Conservation (phyloP, 257 asterid species). For the Euphrasia confusa region DNA sequence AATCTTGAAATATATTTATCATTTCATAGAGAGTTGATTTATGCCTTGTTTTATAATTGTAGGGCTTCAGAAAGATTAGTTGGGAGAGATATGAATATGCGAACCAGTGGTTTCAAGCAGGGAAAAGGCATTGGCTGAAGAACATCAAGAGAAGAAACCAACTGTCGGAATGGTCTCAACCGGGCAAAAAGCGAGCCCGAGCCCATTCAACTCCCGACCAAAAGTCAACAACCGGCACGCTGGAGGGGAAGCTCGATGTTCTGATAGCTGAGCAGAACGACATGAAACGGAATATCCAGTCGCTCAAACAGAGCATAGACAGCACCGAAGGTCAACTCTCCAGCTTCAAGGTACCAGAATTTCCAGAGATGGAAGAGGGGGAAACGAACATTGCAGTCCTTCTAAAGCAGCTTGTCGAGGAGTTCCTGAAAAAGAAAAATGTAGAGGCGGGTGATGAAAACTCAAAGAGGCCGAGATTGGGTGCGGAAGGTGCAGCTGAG, state of each 20-base stretch:
- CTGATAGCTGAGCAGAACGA: conserved; percentile 29
- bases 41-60: background rate
- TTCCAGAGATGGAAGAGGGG: conserved; percentile 21
- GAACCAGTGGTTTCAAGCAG: conserved; percentile 44
- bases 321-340: conserved; percentile 26
- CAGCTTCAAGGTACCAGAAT: conserved; percentile 9
- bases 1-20: background rate
- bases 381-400: conserved; percentile 14
- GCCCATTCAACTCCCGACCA: conserved; percentile 11
- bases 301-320: conserved; percentile 23
- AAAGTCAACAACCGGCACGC: background rate
- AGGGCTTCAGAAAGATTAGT: conserved; percentile 28
- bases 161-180: background rate
- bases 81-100: conserved; percentile 34
- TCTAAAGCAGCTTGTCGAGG: conserved; percentile 22
- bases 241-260: conserved; percentile 27
- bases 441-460: no score
- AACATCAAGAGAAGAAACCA: conserved; percentile 38
- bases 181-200: conserved; percentile 5
- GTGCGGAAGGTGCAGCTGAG: no score
- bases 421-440: no score
- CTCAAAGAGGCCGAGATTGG: no score
- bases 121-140: conserved; percentile 35
- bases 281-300: conserved; percentile 32
- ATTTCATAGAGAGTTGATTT: no score